These are phyloP conservation scores for Backusella mclennaniae DNA, from an alignment of 192 early-diverging fungal genomes.

Conservation along the genomic window DNA sequence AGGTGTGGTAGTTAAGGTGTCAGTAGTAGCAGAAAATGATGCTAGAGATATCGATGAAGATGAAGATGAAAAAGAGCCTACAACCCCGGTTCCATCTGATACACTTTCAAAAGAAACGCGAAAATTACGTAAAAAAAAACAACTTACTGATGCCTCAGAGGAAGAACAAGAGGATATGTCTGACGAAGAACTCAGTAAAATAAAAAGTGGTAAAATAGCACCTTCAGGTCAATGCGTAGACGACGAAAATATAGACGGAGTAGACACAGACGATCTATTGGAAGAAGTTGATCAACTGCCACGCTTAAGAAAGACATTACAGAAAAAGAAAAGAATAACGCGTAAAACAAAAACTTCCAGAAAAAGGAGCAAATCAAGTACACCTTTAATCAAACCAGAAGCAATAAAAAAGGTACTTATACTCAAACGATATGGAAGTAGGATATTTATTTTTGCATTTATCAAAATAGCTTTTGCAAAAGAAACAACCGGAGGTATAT, in stretches of 20 bases:
- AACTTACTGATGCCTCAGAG: neutral
- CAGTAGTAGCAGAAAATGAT: neutral
- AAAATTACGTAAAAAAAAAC: conserved; percentile 31
- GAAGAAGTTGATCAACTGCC: conserved; percentile 18
- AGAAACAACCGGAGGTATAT: neutral
- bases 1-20: neutral
- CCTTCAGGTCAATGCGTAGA: neutral
- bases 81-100: neutral
- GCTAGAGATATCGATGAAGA: neutral
- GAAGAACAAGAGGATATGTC: neutral
- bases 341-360: neutral
- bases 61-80: conserved; percentile 2
- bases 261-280: conserved; percentile 28
- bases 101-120: conserved; percentile 24
- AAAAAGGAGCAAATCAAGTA: neutral
- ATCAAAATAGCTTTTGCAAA: neutral
- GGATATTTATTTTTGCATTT: neutral
- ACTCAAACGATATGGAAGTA: neutral
- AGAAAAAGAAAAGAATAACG: neutral
- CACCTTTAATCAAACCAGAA: neutral
- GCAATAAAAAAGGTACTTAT: neutral
- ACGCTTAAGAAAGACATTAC: neutral
- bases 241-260: conserved; percentile 16
- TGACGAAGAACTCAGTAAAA: neutral
- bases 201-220: neutral